Conservation (phyloP, 805 yeast species). For the Kluyveromyces siamensis region DNA sequence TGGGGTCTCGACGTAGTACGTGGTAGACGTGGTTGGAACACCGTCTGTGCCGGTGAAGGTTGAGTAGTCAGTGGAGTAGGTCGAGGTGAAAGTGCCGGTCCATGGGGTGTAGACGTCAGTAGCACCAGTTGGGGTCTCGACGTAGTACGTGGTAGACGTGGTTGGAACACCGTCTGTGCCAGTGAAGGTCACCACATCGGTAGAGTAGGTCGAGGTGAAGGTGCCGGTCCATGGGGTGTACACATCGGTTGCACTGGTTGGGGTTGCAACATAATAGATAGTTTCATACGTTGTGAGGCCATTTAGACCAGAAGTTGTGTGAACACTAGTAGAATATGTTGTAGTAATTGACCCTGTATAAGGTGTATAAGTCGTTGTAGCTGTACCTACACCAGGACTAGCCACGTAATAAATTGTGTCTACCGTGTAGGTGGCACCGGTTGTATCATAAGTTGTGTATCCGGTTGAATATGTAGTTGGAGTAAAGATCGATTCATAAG, state of each 20-base stretch:
- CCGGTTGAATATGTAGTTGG: constrained; percentile 3
- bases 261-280: constrained; percentile 10
- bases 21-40: too few species aligned
- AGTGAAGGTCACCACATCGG: constrained; percentile 6
- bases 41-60: constrained; percentile 6
- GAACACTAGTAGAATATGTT: constrained; percentile 9
- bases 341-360: constrained; percentile 4
- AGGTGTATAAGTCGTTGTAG: neutral
- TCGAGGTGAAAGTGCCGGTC: constrained; percentile 8
- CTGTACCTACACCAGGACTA: constrained; percentile 1
- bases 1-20: too few species aligned
- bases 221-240: constrained; percentile 9
- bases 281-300: constrained; percentile 9
- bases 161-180: constrained; percentile 8
- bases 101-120: constrained; percentile 8
- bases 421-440: constrained; percentile 2
- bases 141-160: constrained; percentile 8
- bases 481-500: neutral
- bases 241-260: constrained; percentile 11
- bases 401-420: constrained; percentile 4
- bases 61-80: constrained; percentile 6
- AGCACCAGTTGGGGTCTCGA: constrained; percentile 10
- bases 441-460: constrained; percentile 2
- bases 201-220: constrained; percentile 8
- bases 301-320: constrained; percentile 4